Conservation (phyloP, 2,329 filamentous ascomycete genomes). For the Leptographium lundbergii region DNA sequence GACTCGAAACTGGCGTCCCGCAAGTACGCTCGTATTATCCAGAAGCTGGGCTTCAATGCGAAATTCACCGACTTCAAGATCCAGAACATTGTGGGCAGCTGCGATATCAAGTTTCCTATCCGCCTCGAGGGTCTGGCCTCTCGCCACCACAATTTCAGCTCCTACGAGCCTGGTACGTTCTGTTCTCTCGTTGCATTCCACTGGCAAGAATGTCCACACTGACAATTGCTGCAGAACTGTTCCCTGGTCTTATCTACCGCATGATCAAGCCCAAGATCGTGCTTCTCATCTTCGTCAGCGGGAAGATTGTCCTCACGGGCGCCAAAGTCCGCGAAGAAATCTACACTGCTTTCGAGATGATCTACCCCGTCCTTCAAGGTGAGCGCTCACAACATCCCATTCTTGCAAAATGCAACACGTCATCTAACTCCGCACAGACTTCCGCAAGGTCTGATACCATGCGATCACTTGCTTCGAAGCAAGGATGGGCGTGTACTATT, state of each 20-base stretch:
- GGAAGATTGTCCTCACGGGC: slow-evolving; percentile 95
- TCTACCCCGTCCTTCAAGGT: slow-evolving; percentile 91
- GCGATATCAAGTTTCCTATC: slow-evolving; percentile 99
- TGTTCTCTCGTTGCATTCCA: background rate
- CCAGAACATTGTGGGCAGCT: slow-evolving; percentile 97
- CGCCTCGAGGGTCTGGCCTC: slow-evolving; percentile 93
- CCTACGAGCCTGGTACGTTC: slow-evolving; percentile 61
- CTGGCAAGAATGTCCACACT: background rate
- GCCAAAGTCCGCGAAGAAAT: slow-evolving; percentile 98
- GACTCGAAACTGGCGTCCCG: slow-evolving; percentile 92
- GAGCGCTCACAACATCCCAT: slow-evolving; percentile 18
- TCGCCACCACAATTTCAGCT: slow-evolving; percentile 98
- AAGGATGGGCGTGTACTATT: slow-evolving; percentile 8
- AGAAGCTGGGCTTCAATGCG: slow-evolving; percentile 98
- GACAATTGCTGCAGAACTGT: slow-evolving; percentile 52
- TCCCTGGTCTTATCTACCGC: slow-evolving; percentile 98
- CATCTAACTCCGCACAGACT: slow-evolving; percentile 28
- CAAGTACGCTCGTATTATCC: slow-evolving; percentile 98
- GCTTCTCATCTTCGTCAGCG: slow-evolving; percentile 91
- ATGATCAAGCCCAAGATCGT: slow-evolving; percentile 99
- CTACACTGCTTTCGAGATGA: slow-evolving; percentile 92
- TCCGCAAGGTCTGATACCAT: slow-evolving; percentile 41
- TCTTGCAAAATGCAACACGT: background rate
- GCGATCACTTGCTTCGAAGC: background rate
- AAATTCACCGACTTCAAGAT: slow-evolving; percentile 99